Evolutionary conservation across 108 stramenopile species (phyloP), one percentile per base, ranked within the genome.

Genomic region (Skeletonema marinoi): DNA sequence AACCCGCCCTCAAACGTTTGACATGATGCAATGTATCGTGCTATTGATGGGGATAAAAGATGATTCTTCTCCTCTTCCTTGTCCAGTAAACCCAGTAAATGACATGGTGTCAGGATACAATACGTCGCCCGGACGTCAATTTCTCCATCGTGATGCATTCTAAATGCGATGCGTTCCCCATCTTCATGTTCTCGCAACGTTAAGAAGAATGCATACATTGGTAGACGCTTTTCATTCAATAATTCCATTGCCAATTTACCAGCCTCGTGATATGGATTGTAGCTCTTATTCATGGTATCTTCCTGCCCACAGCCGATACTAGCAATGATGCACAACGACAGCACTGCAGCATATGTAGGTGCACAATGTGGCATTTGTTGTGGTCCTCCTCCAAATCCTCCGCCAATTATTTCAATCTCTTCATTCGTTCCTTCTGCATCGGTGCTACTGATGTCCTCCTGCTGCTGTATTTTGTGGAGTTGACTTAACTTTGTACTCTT

Each of bases 1-100:
- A 94, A 87, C n/a, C 99, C 99, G 7, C 99, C 99, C 85, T 99
- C 98, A 66, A 85, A 97, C 3, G 98, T 98, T 85, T 99, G 98
- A 78, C 98, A 99, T 2, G 81, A 62, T 1, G 78, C 71, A 29
- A 98, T 78, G 70, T 71, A 85, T 2, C 81, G 50, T 21, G 72
- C 36, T 33, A 76, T 69, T 14, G 76, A 44, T 2, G 73, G 54
- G 0, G 70, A 70, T 32, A 51, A 38, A 8, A 80, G 75, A 44
- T 74, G 78, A 68, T 79, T 74, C 71, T 6, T 35, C 35, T 44
- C 35, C n/a, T 32, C 62, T 1, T 46, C 70, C 14, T 54, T 31
- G 16, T 71, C 31, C 8, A 81, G 62, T 65, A 78, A 82, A 83
- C 54, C 86, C 61, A 81, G 74, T 60, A 81, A 51, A 46, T 75